Percentiles rank a stretch among this genome's conserved stretches.
These are phyloP conservation scores for Colletotrichum abscissum DNA, from an alignment of 2,329 filamentous ascomycete genomes.

Conservation along the genomic window DNA sequence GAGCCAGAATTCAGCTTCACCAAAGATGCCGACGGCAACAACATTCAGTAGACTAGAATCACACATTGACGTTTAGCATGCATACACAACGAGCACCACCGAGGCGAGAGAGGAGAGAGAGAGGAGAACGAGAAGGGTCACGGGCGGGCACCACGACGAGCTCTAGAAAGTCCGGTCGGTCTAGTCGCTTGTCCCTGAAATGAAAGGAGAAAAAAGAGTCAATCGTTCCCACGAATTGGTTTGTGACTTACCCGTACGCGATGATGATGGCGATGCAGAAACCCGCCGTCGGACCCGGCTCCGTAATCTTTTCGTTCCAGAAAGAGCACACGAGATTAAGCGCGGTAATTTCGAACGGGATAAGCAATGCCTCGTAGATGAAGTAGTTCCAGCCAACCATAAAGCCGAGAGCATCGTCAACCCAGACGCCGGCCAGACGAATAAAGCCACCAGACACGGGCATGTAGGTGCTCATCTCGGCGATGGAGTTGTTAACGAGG, in stretches of 20 bases:
- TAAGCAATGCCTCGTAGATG: constrained; percentile 59
- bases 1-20: constrained; percentile 69
- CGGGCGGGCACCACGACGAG: constrained; percentile 20
- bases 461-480: constrained; percentile 48
- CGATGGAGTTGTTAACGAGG: constrained; percentile 51
- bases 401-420: constrained; percentile 67
- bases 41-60: constrained; percentile 37
- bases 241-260: constrained; percentile 28
- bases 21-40: constrained; percentile 50
- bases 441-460: constrained; percentile 35
- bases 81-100: constrained; percentile 15
- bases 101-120: not conserved
- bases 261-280: constrained; percentile 39
- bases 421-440: constrained; percentile 48
- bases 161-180: constrained; percentile 11
- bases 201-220: constrained; percentile 6
- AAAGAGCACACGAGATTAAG: constrained; percentile 40
- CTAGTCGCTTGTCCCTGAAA: constrained; percentile 21
- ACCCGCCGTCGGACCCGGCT: constrained; percentile 36
- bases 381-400: constrained; percentile 71
- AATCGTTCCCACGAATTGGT: constrained; percentile 5
- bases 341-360: constrained; percentile 44
- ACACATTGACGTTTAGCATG: constrained; percentile 33
- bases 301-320: constrained; percentile 37
- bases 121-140: not conserved